Evolutionary conservation across 129 eudicot species (phyloP).

Genomic region (Centrapalus pauciflorus): DNA sequence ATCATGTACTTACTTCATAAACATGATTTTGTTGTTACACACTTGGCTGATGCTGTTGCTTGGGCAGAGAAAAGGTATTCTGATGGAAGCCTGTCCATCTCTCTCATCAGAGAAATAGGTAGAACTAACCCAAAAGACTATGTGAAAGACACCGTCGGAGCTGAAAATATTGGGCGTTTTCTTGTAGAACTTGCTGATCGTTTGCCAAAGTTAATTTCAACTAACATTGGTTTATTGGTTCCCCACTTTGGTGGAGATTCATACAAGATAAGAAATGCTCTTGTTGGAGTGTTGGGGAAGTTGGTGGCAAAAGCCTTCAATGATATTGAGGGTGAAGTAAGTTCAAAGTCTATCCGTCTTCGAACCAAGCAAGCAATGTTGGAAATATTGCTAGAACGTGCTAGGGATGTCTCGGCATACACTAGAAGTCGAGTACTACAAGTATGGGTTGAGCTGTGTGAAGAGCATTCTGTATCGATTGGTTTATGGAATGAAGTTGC

Average conservation of each 20-base stretch:
- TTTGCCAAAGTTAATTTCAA: constrained; percentile 80
- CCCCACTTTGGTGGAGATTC: constrained; percentile 99
- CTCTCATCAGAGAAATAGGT: constrained; percentile 88
- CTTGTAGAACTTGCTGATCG: constrained; percentile 90
- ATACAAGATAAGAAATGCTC: constrained; percentile 89
- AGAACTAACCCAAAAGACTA: constrained; percentile 85
- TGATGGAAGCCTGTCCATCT: constrained; percentile 77
- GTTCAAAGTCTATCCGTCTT: constrained; percentile 81
- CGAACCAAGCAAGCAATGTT: constrained; percentile 96
- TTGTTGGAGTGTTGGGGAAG: constrained; percentile 91
- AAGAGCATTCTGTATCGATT: constrained; percentile 83
- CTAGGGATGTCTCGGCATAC: constrained; percentile 93
- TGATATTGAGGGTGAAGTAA: constrained; percentile 85
- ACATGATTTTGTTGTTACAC: constrained; percentile 69
- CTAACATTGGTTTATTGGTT: constrained; percentile 80
- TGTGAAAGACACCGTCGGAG: constrained; percentile 82
- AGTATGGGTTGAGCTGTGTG: constrained; percentile 93
- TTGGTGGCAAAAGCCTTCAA: constrained; percentile 74
- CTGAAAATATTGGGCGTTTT: constrained; percentile 92
- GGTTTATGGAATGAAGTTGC: constrained; percentile 98
- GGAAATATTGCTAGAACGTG: constrained; percentile 91
- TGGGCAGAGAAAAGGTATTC: constrained; percentile 87
- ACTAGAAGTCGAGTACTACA: constrained; percentile 92
- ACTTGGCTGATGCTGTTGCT: constrained; percentile 81
- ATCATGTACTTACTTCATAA: constrained; percentile 81